Evolutionary conservation across 305 asterid genomes (phyloP).

Genomic region (Solanum hybrid): DNA sequence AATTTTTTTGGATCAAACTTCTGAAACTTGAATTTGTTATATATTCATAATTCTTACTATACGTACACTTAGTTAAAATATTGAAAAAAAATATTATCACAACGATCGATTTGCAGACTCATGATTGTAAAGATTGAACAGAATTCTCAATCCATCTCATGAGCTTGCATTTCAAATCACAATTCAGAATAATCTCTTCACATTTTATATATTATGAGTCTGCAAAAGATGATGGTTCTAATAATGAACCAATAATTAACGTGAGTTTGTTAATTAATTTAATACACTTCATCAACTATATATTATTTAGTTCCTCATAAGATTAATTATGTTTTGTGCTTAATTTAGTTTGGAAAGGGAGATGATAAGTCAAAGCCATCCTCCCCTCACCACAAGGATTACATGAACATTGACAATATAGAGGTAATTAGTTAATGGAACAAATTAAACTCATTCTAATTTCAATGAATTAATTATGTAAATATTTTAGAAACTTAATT

Average conservation of each 20-base stretch:
- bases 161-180: background rate
- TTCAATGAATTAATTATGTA: background rate
- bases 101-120: background rate
- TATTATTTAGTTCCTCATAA: background rate
- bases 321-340: background rate
- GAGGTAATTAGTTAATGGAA: conserved; percentile 12
- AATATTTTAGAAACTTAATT: background rate
- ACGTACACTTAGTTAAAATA: background rate
- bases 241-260: background rate
- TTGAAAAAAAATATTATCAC: background rate
- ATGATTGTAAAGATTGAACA: background rate
- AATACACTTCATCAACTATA: background rate
- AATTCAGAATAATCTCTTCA: background rate
- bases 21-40: background rate
- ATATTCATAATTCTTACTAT: background rate
- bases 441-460: background rate
- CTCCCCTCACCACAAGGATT: conserved; percentile 11
- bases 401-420: conserved; percentile 4
- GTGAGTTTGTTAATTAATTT: background rate
- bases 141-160: background rate
- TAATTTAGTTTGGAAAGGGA: conserved; percentile 31
- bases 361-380: conserved; percentile 15
- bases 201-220: background rate
- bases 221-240: background rate
- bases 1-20: background rate